A percentile compares a stretch with the other conserved stretches of the same genome.
Evolutionary conservation across 2,329 filamentous ascomycete genomes (phyloP).

Genomic region (Tolypocladium guangdongense): DNA sequence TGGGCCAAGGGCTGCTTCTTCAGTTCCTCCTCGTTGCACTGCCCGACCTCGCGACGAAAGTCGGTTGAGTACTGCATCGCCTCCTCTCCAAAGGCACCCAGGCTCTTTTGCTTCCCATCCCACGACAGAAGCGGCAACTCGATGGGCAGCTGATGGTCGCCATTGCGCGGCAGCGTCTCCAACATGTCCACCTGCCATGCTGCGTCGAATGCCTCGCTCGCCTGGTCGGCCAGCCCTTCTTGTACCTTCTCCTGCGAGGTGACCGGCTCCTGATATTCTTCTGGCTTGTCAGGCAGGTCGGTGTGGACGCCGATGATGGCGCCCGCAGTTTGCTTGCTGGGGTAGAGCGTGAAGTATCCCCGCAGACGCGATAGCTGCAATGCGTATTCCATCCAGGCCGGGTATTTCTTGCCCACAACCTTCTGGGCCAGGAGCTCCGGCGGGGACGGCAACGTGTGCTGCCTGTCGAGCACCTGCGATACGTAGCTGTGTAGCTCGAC

Average conservation of each 20-base stretch:
- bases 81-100: constrained; percentile 27
- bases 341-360: constrained; percentile 74
- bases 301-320: constrained; percentile 64
- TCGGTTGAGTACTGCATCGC: constrained; percentile 41
- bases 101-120: constrained; percentile 41
- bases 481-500: constrained; percentile 73
- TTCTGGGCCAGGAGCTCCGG: constrained; percentile 39
- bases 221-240: constrained; percentile 16
- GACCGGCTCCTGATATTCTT: constrained; percentile 43
- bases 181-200: constrained; percentile 34
- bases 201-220: constrained; percentile 26
- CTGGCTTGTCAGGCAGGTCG: constrained; percentile 62
- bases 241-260: constrained; percentile 7
- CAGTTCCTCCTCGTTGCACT: constrained; percentile 37
- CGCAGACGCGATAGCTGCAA: constrained; percentile 65
- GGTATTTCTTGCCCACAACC: constrained; percentile 54
- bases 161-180: constrained; percentile 33
- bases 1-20: constrained; percentile 11
- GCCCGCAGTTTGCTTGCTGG: constrained; percentile 42
- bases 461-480: constrained; percentile 44
- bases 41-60: constrained; percentile 58
- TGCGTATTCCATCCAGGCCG: constrained; percentile 69
- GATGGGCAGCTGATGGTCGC: constrained; percentile 30
- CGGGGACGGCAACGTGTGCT: constrained; percentile 21
- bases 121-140: constrained; percentile 52